Percentiles rank a stretch among this genome's conserved stretches.
Conservation (phyloP, 148 eudicot genomes). For the Camellia lanceoleosa region DNA sequence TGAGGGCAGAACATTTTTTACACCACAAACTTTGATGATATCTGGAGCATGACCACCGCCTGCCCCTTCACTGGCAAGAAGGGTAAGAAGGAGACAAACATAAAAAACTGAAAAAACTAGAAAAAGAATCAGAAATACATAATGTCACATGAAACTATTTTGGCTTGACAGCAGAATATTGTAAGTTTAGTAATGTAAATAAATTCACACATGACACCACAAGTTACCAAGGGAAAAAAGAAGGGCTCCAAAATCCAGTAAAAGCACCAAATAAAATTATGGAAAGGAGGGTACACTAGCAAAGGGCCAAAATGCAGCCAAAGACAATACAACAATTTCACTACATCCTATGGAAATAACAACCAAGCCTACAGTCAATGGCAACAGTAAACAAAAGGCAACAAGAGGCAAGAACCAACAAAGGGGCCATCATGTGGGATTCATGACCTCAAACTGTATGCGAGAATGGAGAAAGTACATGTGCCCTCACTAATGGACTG, state of each 20-base stretch:
- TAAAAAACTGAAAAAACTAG: neutral
- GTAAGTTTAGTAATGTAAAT: neutral
- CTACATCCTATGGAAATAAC: neutral
- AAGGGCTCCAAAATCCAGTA: neutral
- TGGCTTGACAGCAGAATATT: neutral
- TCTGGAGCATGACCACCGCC: slow-evolving; percentile 99
- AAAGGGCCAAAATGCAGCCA: neutral
- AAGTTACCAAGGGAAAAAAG: neutral
- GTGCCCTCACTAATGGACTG: neutral
- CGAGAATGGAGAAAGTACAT: neutral
- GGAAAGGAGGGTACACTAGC: neutral
- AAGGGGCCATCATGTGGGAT: neutral
- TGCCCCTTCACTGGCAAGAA: slow-evolving; percentile 82
- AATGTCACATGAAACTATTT: neutral
- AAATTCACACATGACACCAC: neutral
- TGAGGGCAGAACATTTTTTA: slow-evolving; percentile 85
- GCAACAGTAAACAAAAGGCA: neutral
- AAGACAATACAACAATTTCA: neutral
- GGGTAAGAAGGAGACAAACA: slow-evolving; percentile 8
- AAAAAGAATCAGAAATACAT: slow-evolving; percentile 12
- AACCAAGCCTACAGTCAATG: neutral
- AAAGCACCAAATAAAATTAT: neutral
- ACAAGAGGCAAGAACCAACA: slow-evolving; percentile 7
- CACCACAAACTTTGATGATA: slow-evolving; percentile 94
- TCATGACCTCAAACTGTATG: neutral